Conservation (phyloP, 1,284 basidiomycete genomes). For the Cerioporus squamosus region DNA sequence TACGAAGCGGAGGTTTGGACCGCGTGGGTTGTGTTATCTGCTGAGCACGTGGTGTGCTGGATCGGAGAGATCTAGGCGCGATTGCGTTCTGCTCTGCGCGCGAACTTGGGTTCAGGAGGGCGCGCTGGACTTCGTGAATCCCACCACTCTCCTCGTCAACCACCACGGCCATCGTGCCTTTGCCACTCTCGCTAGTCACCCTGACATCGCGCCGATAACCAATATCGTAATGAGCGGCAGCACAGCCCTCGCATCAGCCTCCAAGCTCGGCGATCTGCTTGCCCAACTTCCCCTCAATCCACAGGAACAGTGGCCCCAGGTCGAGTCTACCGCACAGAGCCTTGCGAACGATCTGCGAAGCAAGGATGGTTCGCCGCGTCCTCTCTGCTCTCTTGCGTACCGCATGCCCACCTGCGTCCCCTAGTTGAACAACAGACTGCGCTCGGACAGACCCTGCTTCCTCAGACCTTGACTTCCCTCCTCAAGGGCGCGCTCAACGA, state of each 20-base stretch:
- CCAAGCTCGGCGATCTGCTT: constrained; percentile 37
- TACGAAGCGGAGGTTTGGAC: background rate
- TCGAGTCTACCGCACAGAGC: constrained; percentile 55
- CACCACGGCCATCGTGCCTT: constrained; percentile 4
- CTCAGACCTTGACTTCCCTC: constrained; percentile 64
- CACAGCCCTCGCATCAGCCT: constrained; percentile 31
- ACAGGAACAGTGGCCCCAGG: constrained; percentile 51
- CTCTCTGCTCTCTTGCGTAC: constrained; percentile 22
- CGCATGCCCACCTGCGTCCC: constrained; percentile 14
- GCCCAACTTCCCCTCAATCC: constrained; percentile 37
- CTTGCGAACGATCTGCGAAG: constrained; percentile 67
- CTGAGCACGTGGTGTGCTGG: constrained; percentile 17
- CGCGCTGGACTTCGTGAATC: constrained; percentile 4
- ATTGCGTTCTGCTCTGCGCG: constrained; percentile 4
- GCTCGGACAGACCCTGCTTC: constrained; percentile 65
- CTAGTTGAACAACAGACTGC: constrained; percentile 73
- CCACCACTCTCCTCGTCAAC: constrained; percentile 6
- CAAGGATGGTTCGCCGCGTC: constrained; percentile 43
- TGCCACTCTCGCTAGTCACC: background rate
- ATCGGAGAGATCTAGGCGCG: constrained; percentile 6
- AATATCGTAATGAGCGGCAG: constrained; percentile 27
- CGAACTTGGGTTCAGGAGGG: constrained; percentile 8
- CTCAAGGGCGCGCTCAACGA: constrained; percentile 57
- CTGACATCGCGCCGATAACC: background rate
- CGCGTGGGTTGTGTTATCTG: constrained; percentile 4